These are phyloP conservation scores for Pichia ethanolica DNA, from an alignment of 805 yeast genomes.

Conservation along the genomic window DNA sequence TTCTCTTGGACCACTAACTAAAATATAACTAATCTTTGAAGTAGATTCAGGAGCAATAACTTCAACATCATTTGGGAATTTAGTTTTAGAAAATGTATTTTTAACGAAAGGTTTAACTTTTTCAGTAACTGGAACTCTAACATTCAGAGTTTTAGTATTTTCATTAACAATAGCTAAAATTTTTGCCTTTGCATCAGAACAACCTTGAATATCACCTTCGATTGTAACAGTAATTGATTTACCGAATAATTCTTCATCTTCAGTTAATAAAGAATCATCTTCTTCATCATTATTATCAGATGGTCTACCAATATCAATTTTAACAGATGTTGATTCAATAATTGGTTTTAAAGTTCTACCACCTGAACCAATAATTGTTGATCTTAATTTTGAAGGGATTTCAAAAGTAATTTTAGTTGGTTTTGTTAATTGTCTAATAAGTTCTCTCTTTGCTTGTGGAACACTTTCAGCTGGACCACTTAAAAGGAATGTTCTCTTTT, in stretches of 20 bases:
- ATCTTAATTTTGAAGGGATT: slow-evolving; percentile 71
- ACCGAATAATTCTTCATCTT: slow-evolving; percentile 54
- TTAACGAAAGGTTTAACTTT: slow-evolving; percentile 38
- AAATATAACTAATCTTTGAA: slow-evolving; percentile 37
- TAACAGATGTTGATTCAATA: slow-evolving; percentile 56
- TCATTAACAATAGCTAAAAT: slow-evolving; percentile 70
- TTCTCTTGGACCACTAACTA: slow-evolving; percentile 66
- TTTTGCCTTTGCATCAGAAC: slow-evolving; percentile 59
- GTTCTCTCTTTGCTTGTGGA: slow-evolving; percentile 62
- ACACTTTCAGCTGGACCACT: slow-evolving; percentile 67
- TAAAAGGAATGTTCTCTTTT: slow-evolving; percentile 75
- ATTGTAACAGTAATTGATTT: slow-evolving; percentile 54
- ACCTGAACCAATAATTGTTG: slow-evolving; percentile 78
- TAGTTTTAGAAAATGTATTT: slow-evolving; percentile 23
- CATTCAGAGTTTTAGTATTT: slow-evolving; percentile 53
- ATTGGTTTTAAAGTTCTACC: slow-evolving; percentile 80
- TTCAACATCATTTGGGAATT: slow-evolving; percentile 23
- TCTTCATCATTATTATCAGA: slow-evolving; percentile 12
- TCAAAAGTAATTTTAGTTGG: slow-evolving; percentile 55
- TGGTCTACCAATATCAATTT: slow-evolving; percentile 54
- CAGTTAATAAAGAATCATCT: slow-evolving; percentile 11
- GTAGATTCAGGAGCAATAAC: slow-evolving; percentile 21
- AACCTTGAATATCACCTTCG: slow-evolving; percentile 82
- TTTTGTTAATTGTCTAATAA: slow-evolving; percentile 68
- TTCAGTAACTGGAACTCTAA: slow-evolving; percentile 41